Conservation (phyloP, 2,329 filamentous ascomycete species). For the Byssochlamys sp. region DNA sequence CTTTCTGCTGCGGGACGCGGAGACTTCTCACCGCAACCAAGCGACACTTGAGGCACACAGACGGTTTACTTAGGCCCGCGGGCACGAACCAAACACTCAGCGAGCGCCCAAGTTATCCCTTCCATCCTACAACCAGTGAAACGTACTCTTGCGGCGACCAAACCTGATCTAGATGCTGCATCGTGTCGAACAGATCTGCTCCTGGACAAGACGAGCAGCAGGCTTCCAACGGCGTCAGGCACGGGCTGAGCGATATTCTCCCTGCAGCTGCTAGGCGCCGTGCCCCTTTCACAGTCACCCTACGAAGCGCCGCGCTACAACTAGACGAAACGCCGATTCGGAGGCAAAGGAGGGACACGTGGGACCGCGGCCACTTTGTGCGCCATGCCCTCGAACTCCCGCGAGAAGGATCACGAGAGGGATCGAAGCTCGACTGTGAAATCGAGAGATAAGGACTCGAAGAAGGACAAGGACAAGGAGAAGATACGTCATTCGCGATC, state of each 20-base stretch:
- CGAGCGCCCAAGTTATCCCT: not conserved
- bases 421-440: slow-evolving; percentile 1
- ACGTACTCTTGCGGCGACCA: not conserved
- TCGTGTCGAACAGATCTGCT: not conserved
- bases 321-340: not conserved
- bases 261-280: not conserved
- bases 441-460: not conserved
- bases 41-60: not conserved
- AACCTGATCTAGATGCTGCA: not conserved
- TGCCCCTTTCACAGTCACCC: not conserved
- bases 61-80: not conserved
- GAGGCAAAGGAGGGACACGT: not conserved
- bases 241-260: not conserved
- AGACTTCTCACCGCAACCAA: not conserved
- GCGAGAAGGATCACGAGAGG: slow-evolving; percentile 12
- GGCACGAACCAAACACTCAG: not conserved
- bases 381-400: slow-evolving; percentile 5
- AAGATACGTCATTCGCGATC: slow-evolving; percentile 2
- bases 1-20: not conserved
- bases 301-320: not conserved
- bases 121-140: not conserved
- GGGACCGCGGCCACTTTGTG: not conserved
- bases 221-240: not conserved
- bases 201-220: not conserved
- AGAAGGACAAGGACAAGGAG: slow-evolving; percentile 6